Evolutionary conservation across 345 rosid genomes (phyloP), one percentile per base, ranked within the genome.

Genomic region (Laguncularia racemosa): DNA sequence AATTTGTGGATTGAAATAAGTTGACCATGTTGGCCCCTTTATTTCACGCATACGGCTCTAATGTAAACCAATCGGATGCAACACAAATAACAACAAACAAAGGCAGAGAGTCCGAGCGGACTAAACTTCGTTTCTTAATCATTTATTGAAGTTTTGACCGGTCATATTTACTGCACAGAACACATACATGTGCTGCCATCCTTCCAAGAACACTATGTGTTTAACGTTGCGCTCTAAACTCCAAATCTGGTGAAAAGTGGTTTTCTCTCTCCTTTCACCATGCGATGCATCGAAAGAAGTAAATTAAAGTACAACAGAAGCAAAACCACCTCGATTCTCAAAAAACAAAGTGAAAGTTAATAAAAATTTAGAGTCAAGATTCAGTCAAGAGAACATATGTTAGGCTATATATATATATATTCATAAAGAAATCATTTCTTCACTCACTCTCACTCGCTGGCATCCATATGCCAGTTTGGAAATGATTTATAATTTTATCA

Each of bases 401-500:
- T 20, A 2, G 12, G 0, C 55, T 28, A 19, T 46, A 33, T 9
- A 33, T 33, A 33, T 9, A 33, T 33, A 33, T 33, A 50, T 59
- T 28, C 46, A 50, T 11, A 48, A 21, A 65, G 33, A 48, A 48
- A 46, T 20, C 43, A 51, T 47, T 52, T 66, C 74, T 67, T 62
- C 72, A 52, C 69, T 71, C 72, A 58, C 67, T 63, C 64, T 69
- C 70, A 62, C 61, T 65, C 70, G 44, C 69, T 66, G 71, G 73
- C 76, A 72, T 76, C 81, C 54, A 62, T 55, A 50, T 64, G 76
- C 79, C 82, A 76, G 77, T 73, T 67, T 33, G 75, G 56, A 67
- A 46, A 16, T 20, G 46, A 48, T 10, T 50, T 19, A 19, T 57
- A 55, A 19, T 71, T 52, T 48, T 64, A 64, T 53, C 58, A 55